These are phyloP conservation scores for Neopestalotiopsis clavispora DNA, from an alignment of 2,329 filamentous ascomycete genomes.

Conservation along the genomic window DNA sequence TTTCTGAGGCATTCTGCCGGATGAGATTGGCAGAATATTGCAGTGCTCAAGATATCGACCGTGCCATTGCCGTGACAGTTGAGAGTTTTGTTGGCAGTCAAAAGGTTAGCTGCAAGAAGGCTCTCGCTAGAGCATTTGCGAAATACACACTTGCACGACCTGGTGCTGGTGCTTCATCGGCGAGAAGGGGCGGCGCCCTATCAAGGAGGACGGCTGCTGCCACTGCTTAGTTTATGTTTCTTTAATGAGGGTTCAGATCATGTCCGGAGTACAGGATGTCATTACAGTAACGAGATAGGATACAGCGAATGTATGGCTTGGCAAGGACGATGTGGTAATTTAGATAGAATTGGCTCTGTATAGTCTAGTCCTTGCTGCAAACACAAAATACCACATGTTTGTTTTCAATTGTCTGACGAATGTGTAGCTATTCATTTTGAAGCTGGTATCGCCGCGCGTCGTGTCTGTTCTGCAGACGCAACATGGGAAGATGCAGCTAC, in stretches of 20 bases:
- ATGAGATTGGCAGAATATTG: conserved; percentile 99
- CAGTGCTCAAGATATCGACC: conserved; percentile 87
- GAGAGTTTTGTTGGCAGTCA: conserved; percentile 96
- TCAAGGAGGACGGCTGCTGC: conserved; percentile 14
- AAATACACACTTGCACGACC: conserved; percentile 78
- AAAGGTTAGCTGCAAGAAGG: conserved; percentile 98
- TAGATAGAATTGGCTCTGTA: background rate
- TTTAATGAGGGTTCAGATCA: background rate
- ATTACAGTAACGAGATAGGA: conserved; percentile 1
- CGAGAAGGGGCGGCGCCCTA: conserved; percentile 24
- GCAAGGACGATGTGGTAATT: conserved; percentile 6
- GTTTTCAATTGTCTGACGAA: background rate
- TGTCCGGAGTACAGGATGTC: background rate
- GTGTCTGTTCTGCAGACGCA: too few relatives aligned
- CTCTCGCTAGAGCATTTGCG: conserved; percentile 89
- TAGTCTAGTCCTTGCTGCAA: background rate
- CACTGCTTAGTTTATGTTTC: background rate
- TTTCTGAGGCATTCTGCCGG: conserved; percentile 91
- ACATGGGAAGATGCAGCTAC: too few relatives aligned
- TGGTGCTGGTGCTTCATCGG: conserved; percentile 31
- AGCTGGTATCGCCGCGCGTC: background rate
- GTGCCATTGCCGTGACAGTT: conserved; percentile 94
- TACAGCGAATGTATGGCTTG: background rate
- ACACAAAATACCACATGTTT: background rate
- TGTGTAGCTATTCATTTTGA: background rate